Base-by-base conservation (phyloP, 495 filamentous ascomycete species). In the Neurospora terricola region DNA sequence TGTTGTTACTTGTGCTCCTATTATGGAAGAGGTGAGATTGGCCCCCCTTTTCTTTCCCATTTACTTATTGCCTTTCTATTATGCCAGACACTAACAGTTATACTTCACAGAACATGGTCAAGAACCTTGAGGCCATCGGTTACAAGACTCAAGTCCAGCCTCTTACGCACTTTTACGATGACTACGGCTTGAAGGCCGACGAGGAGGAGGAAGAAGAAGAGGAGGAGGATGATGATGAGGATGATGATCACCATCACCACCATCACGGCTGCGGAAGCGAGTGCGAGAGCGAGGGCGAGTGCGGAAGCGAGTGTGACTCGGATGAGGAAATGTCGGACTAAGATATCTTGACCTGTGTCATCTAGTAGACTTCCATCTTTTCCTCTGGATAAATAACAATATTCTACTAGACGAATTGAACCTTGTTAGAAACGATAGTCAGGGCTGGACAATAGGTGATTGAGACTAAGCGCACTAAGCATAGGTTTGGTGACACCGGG, bases 131-230 rank as follows among this genome's bases (percentile, higher is more conserved):
- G 70, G 83, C 84, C 10, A 90, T 88, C 54, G 92, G 94, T 0
- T 98, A 97, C 86, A 90, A 89, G 74, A 91, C 92, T 0, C 85
- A 91, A 72, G 85, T 94, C 36, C 90, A 92, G 77, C 78, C 88
- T n/a, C 84, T 98, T 66, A 89, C 90, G 71, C 87, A 90, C 72
- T 98, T 97, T 80, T 89, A 96, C 79, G 93, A 97, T 77, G 93
- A 94, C 80, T 99, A 99, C 81, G 96, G 95, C 6, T 81, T 98
- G 37, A 88, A 92, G 81, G 86, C 81, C 11, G 90, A 86, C n/a
- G 89, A 89, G 4, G 91, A 88, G 2, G 90, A 91, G 21, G 90
- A 87, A 0, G 88, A 91, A 5, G 89, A 90, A 0, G 89, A 90
- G 0, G 88, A 88, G 0, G 88, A 89, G 0, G 89, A 92, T 0